A percentile compares a stretch with the other conserved stretches of the same genome.
Conservation (phyloP, 2,329 filamentous ascomycete genomes). For the Epichloe bromicola region DNA sequence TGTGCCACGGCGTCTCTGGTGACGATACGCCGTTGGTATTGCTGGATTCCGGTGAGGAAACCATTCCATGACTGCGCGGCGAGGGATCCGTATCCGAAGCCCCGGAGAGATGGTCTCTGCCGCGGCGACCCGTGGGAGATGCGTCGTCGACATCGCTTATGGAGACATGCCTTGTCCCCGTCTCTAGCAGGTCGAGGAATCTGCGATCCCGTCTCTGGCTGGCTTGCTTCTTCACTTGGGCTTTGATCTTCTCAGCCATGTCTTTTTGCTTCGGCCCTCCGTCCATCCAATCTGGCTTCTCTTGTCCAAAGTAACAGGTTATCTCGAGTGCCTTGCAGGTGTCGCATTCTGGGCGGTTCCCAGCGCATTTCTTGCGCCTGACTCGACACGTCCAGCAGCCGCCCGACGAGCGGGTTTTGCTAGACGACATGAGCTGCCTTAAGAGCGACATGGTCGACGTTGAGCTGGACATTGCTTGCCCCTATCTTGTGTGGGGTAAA, state of each 20-base stretch:
- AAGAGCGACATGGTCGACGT: conserved; percentile 11
- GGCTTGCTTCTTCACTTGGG: conserved; percentile 42
- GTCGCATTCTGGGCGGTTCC: conserved; percentile 36
- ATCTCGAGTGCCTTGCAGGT: conserved; percentile 41
- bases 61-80: conserved; percentile 11
- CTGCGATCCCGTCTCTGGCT: conserved; percentile 35
- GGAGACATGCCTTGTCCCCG: conserved; percentile 17
- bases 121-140: conserved; percentile 2
- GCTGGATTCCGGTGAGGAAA: conserved; percentile 18
- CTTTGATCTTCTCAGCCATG: conserved; percentile 40
- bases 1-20: conserved; percentile 20
- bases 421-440: conserved; percentile 13
- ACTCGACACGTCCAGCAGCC: conserved; percentile 50
- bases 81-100: conserved; percentile 17
- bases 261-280: conserved; percentile 33
- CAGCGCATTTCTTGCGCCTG: conserved; percentile 49
- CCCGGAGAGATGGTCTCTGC: conserved; percentile 8
- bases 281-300: conserved; percentile 47
- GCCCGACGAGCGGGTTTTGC: conserved; percentile 24
- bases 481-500: too few relatives aligned
- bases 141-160: conserved; percentile 9
- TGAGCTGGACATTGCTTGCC: not conserved
- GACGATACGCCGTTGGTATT: conserved; percentile 19
- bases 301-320: conserved; percentile 37
- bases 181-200: conserved; percentile 30